Evolutionary conservation across 208 protist species (phyloP), one percentile per base, ranked within the genome.

Genomic region (Acanthamoeba castellanii): DNA sequence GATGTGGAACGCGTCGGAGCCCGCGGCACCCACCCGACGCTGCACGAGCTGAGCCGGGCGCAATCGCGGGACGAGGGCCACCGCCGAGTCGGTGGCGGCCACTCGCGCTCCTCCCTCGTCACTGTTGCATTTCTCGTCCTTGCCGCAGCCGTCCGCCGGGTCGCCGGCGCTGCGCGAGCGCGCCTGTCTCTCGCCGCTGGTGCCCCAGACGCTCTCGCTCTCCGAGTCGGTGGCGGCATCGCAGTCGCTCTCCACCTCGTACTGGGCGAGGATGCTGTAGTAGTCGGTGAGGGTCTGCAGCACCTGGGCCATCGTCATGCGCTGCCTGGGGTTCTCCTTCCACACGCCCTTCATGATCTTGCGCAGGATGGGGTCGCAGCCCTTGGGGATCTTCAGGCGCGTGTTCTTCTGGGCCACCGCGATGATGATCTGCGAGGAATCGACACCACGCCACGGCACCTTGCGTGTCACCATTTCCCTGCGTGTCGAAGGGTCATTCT

Each of bases 341-440:
- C 84, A 90, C 47, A 59, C 47, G n/a, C 57, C 42, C 55, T 90
- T 90, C 47, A 90, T 90, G 45, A 90, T 90, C 42, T 68, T 90
- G 47, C 84, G 47, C 55, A 90, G 84, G 47, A 90, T 37, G 13
- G 84, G 84, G 30, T 90, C 84, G 57, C 84, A 90, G 84, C 57
- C 84, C 32, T 90, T 90, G 68, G 84, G 84, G 37, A 90, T 90
- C 84, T 91, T 91, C 37, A 93, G 64, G 14, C 89, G 55, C 42
- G 89, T 93, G 68, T 93, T 93, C 47, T 81, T 74, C 68, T 82
- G 37, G n/a, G 84, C 84, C 18, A 93, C 89, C 5, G 89, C 89
- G 66, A 93, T 72, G 34, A 81, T 81, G 89, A 93, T 55, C 45
- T 93, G 66, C 27, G 89, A 81, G 34, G 64, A 37, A n/a, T 72